Evolutionary conservation across 768 basidiomycete genomes (phyloP).

Genomic region (Leccinum subgranulosum): DNA sequence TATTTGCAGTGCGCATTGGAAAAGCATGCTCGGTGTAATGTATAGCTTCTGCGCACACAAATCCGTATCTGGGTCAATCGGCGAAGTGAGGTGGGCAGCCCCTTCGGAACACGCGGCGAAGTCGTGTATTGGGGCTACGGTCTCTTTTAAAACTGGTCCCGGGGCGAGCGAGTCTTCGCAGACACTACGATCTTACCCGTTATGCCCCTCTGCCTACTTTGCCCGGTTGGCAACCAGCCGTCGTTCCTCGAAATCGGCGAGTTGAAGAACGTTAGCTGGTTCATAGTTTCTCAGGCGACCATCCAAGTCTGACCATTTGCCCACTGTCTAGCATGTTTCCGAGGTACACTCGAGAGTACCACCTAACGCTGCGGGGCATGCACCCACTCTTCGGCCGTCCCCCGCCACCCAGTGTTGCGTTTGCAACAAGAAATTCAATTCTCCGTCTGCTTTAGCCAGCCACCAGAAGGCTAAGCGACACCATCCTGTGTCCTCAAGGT

Average conservation of each 20-base stretch:
- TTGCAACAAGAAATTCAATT: conserved; percentile 26
- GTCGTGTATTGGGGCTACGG: conserved; percentile 32
- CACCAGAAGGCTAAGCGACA: conserved; percentile 27
- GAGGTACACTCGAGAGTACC: conserved; percentile 11
- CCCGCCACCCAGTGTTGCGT: conserved; percentile 19
- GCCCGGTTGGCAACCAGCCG: conserved; percentile 21
- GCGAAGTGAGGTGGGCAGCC: conserved; percentile 26
- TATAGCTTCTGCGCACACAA: conserved; percentile 21
- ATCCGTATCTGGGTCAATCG: conserved; percentile 19
- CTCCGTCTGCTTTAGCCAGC: conserved; percentile 11
- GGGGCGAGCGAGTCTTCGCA: conserved; percentile 10
- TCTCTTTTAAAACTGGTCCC: conserved; percentile 28
- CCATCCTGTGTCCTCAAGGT: conserved; percentile 4
- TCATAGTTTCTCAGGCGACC: not conserved
- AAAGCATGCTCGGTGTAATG: conserved; percentile 20
- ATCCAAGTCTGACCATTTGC: conserved; percentile 5
- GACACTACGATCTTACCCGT: conserved; percentile 15
- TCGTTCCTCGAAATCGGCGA: conserved; percentile 18
- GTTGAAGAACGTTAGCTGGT: conserved; percentile 16
- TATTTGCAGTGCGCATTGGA: conserved; percentile 19
- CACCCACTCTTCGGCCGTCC: conserved; percentile 1
- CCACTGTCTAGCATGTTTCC: conserved; percentile 21
- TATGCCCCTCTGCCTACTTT: conserved; percentile 26
- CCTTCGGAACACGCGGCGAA: conserved; percentile 28
- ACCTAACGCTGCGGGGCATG: not conserved